Evolutionary conservation across 305 asterid genomes (phyloP).

Genomic region (Solanum hybrid): DNA sequence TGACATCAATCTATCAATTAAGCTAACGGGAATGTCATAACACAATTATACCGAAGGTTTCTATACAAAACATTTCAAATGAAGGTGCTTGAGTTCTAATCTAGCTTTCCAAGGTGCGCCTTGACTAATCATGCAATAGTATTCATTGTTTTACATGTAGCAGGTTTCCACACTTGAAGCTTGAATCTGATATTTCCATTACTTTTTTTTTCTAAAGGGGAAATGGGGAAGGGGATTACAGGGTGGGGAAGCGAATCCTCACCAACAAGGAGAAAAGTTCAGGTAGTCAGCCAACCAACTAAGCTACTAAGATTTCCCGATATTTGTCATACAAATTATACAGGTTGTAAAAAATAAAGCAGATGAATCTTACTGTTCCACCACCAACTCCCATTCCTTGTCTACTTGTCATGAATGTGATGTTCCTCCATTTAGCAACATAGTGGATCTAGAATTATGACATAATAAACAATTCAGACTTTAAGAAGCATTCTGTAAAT

Average conservation of each 20-base stretch:
- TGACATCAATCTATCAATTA: not conserved
- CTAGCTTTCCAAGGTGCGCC: not conserved
- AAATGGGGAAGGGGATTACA: not conserved
- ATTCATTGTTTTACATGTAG: not conserved
- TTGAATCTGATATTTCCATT: not conserved
- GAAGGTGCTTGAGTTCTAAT: not conserved
- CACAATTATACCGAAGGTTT: not conserved
- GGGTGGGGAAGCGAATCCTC: not conserved
- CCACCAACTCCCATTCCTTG: conserved; percentile 96
- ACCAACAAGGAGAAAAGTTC: not conserved
- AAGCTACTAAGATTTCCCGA: not conserved
- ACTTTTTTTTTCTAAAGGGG: not conserved
- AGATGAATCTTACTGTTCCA: conserved; percentile 63
- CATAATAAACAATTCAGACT: not conserved
- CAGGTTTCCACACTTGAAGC: not conserved
- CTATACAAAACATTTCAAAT: not conserved
- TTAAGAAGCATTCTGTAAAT: not conserved
- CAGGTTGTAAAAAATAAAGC: not conserved
- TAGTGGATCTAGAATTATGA: conserved; percentile 60
- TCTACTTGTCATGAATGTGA: conserved; percentile 92
- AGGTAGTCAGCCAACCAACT: not conserved
- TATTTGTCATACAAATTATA: not conserved
- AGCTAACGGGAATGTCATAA: not conserved
- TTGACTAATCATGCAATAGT: not conserved
- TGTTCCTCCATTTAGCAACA: conserved; percentile 89